Conservation (phyloP, 768 basidiomycete genomes). For the Boletus huronensis region DNA sequence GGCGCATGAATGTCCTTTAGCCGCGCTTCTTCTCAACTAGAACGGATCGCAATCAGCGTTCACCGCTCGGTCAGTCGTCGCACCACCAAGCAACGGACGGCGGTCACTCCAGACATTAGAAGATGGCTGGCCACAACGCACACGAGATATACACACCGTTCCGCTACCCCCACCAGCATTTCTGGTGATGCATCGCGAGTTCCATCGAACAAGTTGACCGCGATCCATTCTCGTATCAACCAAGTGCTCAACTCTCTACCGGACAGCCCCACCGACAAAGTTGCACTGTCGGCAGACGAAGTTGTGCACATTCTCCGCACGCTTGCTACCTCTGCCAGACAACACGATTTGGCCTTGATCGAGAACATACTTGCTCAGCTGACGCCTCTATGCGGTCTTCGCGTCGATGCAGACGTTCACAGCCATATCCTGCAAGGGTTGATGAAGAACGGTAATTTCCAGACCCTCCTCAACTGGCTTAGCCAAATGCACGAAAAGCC, state of each 20-base stretch:
- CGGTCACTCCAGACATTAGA: slow-evolving; percentile 13
- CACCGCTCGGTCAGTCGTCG: slow-evolving; percentile 19
- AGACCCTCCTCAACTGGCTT: slow-evolving; percentile 50
- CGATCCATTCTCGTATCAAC: slow-evolving; percentile 22
- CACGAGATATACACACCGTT: slow-evolving; percentile 3
- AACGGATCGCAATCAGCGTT: slow-evolving; percentile 26
- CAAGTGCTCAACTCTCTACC: slow-evolving; percentile 23
- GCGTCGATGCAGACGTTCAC: slow-evolving; percentile 46
- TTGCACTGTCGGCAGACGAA: slow-evolving; percentile 23
- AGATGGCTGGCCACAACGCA: slow-evolving; percentile 22
- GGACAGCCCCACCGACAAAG: slow-evolving; percentile 2
- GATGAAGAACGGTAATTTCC: slow-evolving; percentile 40
- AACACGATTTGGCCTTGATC: slow-evolving; percentile 52
- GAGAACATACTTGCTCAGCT: slow-evolving; percentile 51
- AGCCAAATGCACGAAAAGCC: slow-evolving; percentile 49
- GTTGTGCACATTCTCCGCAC: slow-evolving; percentile 40
- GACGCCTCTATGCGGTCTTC: slow-evolving; percentile 43
- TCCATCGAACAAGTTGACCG: slow-evolving; percentile 17
- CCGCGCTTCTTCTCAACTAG: slow-evolving; percentile 35
- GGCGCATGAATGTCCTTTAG: slow-evolving; percentile 61
- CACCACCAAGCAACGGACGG: slow-evolving; percentile 9
- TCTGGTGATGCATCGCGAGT: slow-evolving; percentile 12
- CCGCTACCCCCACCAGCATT: background rate
- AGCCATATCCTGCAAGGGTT: slow-evolving; percentile 47
- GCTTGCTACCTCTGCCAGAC: slow-evolving; percentile 50